Evolutionary conservation across 1,284 basidiomycete genomes (phyloP).

Genomic region (Irpex sp.): DNA sequence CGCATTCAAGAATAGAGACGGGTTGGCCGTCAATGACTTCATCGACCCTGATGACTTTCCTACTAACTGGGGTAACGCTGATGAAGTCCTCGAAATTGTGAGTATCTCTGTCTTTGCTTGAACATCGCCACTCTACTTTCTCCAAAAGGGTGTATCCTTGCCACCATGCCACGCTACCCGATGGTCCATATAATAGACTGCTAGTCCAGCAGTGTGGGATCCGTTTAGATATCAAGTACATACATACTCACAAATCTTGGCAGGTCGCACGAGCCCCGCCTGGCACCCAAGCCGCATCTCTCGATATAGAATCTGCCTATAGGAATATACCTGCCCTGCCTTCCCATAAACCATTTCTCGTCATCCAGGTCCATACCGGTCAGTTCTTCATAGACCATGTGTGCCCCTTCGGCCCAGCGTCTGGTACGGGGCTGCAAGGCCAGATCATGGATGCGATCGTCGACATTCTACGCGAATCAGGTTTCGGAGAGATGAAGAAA

Average conservation of each 20-base stretch:
- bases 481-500: neutral
- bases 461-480: slow-evolving; percentile 23
- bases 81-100: slow-evolving; percentile 28
- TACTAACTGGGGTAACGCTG: slow-evolving; percentile 25
- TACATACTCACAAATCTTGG: neutral
- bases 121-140: neutral
- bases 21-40: slow-evolving; percentile 27
- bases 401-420: slow-evolving; percentile 28
- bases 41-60: slow-evolving; percentile 29
- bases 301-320: slow-evolving; percentile 33
- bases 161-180: neutral
- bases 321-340: slow-evolving; percentile 24
- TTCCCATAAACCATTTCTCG: slow-evolving; percentile 6
- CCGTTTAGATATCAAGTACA: neutral
- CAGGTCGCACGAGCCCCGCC: slow-evolving; percentile 29
- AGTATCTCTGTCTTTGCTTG: slow-evolving; percentile 16
- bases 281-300: slow-evolving; percentile 29
- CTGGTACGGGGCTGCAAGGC: slow-evolving; percentile 28
- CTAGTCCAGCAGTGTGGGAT: neutral
- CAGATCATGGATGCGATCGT: slow-evolving; percentile 28
- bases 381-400: slow-evolving; percentile 24
- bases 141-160: neutral
- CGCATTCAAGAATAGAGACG: slow-evolving; percentile 2
- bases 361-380: slow-evolving; percentile 24
- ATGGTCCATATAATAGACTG: neutral